Conservation (phyloP, 306 rosid species). For the Acacia crassicarpa region DNA sequence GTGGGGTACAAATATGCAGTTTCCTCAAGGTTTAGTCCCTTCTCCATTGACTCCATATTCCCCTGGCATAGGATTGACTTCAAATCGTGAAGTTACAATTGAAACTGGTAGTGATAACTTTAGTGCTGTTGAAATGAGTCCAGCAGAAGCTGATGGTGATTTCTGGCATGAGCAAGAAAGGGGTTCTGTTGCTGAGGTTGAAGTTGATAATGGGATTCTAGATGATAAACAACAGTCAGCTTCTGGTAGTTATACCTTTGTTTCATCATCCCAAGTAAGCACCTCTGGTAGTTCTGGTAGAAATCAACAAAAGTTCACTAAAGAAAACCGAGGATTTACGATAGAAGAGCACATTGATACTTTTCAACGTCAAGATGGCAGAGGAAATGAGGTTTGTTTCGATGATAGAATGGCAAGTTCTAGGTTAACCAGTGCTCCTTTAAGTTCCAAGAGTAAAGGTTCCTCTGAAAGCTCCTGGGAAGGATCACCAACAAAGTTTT, state of each 20-base stretch:
- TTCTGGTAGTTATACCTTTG: constrained; percentile 51
- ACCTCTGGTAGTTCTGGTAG: constrained; percentile 41
- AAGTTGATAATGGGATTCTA: constrained; percentile 55
- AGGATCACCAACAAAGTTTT: constrained; percentile 55
- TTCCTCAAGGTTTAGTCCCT: constrained; percentile 59
- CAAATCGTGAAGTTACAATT: constrained; percentile 53
- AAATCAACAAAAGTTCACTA: constrained; percentile 43
- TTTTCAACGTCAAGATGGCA: constrained; percentile 54
- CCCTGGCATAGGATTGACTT: constrained; percentile 55
- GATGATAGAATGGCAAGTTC: constrained; percentile 50
- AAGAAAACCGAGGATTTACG: constrained; percentile 44
- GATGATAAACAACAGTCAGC: constrained; percentile 67
- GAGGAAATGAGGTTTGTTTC: constrained; percentile 51
- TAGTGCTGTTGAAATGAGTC: constrained; percentile 46
- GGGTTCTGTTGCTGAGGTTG: constrained; percentile 50
- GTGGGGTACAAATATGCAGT: constrained; percentile 69
- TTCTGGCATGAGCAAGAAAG: constrained; percentile 74
- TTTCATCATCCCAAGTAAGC: constrained; percentile 40
- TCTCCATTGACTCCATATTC: constrained; percentile 58
- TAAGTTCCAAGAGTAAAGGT: constrained; percentile 55
- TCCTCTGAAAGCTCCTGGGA: constrained; percentile 81
- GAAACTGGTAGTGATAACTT: constrained; percentile 55
- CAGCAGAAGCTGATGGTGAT: constrained; percentile 49
- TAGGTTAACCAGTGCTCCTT: constrained; percentile 39
- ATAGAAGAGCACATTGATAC: constrained; percentile 46